phyloP scores from a whole-genome alignment of 495 filamentous ascomycete genomes.

The Hypoxylon rickii region DNA sequence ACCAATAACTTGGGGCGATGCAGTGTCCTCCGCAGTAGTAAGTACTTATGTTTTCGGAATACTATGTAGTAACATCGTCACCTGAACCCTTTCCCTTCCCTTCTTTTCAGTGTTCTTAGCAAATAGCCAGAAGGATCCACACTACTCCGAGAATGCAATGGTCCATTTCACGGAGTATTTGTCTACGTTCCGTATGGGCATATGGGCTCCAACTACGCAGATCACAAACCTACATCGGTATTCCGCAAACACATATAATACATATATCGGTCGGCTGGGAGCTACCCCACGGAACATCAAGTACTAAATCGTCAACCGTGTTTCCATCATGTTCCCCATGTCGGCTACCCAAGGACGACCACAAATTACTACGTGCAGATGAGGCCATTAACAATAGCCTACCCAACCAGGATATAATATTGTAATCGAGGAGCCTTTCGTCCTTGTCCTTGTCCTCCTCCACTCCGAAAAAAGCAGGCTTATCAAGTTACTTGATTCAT shows the following conservation, averaged over 20 bases:
- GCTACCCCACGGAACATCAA: slow-evolving; percentile 17
- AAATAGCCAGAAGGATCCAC: slow-evolving; percentile 7
- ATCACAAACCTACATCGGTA: slow-evolving; percentile 19
- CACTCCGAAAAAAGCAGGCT: slow-evolving; percentile 10
- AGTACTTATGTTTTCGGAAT: no score
- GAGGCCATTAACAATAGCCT: neutral
- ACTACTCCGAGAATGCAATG: neutral
- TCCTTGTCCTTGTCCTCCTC: slow-evolving; percentile 5
- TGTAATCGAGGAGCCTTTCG: no score
- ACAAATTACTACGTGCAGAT: slow-evolving; percentile 28
- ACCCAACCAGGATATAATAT: neutral
- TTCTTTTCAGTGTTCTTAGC: no score
- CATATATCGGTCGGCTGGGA: slow-evolving; percentile 15
- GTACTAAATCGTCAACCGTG: slow-evolving; percentile 2
- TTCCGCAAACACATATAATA: slow-evolving; percentile 19
- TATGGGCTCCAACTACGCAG: slow-evolving; percentile 21
- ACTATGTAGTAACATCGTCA: no score
- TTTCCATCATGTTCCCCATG: slow-evolving; percentile 1
- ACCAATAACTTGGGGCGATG: neutral
- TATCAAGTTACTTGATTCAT: slow-evolving; percentile 11
- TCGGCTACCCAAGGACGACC: slow-evolving; percentile 5
- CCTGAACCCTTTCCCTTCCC: no score
- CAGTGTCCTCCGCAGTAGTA: neutral
- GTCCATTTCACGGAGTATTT: slow-evolving; percentile 24
- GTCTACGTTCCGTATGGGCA: slow-evolving; percentile 21